Conservation (phyloP, 78 protist genomes). For the Tieghemostelium lacteum region DNA sequence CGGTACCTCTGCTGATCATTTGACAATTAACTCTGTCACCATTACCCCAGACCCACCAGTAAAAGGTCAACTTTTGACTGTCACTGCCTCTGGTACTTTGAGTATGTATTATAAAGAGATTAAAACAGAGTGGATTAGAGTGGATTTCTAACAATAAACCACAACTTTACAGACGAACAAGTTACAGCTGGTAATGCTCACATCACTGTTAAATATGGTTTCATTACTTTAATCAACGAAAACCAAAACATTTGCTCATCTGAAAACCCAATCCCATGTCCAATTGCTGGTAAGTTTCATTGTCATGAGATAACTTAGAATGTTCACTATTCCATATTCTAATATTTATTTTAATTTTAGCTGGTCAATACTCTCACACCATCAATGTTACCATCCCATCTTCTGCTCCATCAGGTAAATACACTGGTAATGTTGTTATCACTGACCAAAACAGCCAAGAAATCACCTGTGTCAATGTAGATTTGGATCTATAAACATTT, state of each 20-base stretch:
- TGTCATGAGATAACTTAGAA: background rate
- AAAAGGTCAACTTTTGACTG: conserved; percentile 24
- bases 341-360: background rate
- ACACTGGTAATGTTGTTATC: conserved; percentile 30
- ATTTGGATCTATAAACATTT: background rate
- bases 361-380: conserved; percentile 13
- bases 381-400: conserved; percentile 20
- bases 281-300: conserved; percentile 50
- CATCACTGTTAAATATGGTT: conserved; percentile 35
- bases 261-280: conserved; percentile 16
- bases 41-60: conserved; percentile 34
- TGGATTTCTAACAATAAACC: background rate
- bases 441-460: conserved; percentile 19
- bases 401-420: conserved; percentile 49
- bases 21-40: conserved; percentile 16
- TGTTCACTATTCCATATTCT: background rate
- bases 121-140: no score
- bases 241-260: conserved; percentile 3
- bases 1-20: conserved; percentile 35
- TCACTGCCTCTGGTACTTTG: conserved; percentile 39
- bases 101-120: background rate
- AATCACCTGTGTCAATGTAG: conserved; percentile 37
- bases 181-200: conserved; percentile 37
- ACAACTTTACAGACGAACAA: conserved; percentile 1
- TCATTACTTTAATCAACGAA: conserved; percentile 33